Base-by-base conservation (phyloP, 305 asterid genomes). In the Caryopteris hybrid region DNA sequence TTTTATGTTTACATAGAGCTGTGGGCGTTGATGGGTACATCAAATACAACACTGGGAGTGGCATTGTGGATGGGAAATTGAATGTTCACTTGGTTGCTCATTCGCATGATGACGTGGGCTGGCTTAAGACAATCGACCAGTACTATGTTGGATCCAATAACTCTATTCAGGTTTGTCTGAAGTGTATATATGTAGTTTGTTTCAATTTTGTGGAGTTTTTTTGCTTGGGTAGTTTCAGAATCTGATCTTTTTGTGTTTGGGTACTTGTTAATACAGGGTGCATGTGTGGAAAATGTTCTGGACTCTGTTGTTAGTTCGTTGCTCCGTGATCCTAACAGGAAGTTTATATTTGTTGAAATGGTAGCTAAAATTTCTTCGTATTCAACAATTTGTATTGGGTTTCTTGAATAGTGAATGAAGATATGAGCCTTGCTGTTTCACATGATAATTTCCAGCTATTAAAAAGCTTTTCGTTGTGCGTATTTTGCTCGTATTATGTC, bases 71-170 rank as follows among this genome's bases (percentile, higher is more conserved):
- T 64, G 88, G 88, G 31, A 91, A 86, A 77, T 60, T 91, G 88
- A 91, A 91, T 71, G 97, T 91, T 48, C 96, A 91, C 68, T 83
- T 91, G 81, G 97, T 88, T 75, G 78, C 97, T 66, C 97, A 91
- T 68, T 71, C 95, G 5, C 97, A 91, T 45, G 95, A 91, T 69
- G 97, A 91, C 68, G 96, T 91, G 64, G 97, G 97, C 16, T 91
- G 97, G 97, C 89, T 91, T 55, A 91, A 91, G 78, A 91, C 96
- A 0, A 0, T 91, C 76, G 97, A 88, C 81, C 97, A 91, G 84
- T 91, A 91, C 87, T 91, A 86, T 63, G 88, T 84, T 82, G 97
- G 96, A 61, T 82, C 95, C 33, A 91, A 91, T 64, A 91, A 87
- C 79, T 61, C 74, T 43, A 91, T 91, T 76, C 97, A 85, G 89